Percentiles rank a stretch among this genome's conserved stretches.
Evolutionary conservation across 164 flowering plant species (phyloP).

Genomic region (Annona cherimola): DNA sequence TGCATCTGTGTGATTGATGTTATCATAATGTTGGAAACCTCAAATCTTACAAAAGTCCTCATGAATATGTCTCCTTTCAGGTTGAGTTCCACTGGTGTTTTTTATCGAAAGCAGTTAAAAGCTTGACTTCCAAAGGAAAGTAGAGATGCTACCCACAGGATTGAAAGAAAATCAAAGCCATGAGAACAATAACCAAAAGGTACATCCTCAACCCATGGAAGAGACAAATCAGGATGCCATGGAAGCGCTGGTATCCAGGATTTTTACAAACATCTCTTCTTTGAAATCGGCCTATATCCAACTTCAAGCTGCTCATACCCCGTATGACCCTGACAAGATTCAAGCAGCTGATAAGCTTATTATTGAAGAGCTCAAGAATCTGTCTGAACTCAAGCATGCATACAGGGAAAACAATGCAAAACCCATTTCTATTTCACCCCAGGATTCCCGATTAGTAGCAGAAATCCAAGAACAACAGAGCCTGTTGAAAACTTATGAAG

Average conservation of each 20-base stretch:
- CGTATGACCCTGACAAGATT: slow-evolving; percentile 92
- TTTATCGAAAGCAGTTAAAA: slow-evolving; percentile 17
- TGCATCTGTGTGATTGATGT: too few relatives aligned
- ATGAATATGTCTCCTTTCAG: slow-evolving; percentile 21
- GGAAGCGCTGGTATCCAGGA: slow-evolving; percentile 63
- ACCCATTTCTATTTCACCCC: slow-evolving; percentile 64
- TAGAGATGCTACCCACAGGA: slow-evolving; percentile 86
- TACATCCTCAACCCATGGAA: slow-evolving; percentile 98
- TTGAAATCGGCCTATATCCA: slow-evolving; percentile 86
- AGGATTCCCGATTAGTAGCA: slow-evolving; percentile 83
- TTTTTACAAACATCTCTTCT: slow-evolving; percentile 77
- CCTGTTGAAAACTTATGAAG: slow-evolving; percentile 84
- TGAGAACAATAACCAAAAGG: slow-evolving; percentile 81
- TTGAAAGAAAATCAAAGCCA: slow-evolving; percentile 66
- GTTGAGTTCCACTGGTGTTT: slow-evolving; percentile 19
- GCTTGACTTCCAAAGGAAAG: slow-evolving; percentile 20
- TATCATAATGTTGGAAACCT: background rate
- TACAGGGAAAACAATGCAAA: slow-evolving; percentile 84
- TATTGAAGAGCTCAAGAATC: slow-evolving; percentile 72
- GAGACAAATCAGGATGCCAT: slow-evolving; percentile 70
- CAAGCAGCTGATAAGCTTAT: slow-evolving; percentile 90
- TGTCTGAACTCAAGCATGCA: slow-evolving; percentile 84
- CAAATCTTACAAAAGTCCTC: background rate
- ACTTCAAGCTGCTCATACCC: slow-evolving; percentile 94
- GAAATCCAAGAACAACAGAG: slow-evolving; percentile 93